Conservation (phyloP, 345 rosid species). For the Triadica sebifera region DNA sequence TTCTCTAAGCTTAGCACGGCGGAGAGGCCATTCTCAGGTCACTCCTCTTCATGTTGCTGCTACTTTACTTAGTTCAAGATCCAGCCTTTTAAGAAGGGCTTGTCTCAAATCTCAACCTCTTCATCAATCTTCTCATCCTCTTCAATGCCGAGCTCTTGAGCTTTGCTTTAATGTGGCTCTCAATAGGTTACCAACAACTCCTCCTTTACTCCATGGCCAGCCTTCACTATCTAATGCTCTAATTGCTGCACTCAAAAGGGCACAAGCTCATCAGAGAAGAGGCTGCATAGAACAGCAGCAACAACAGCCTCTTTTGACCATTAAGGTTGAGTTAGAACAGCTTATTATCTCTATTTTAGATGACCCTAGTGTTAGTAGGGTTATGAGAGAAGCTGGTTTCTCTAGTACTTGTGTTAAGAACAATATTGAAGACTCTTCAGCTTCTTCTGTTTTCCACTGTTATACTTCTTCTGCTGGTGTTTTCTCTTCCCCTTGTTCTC, state of each 20-base stretch:
- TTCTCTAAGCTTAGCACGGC: constrained; percentile 77
- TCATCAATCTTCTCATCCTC: constrained; percentile 39
- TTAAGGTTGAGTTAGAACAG: constrained; percentile 77
- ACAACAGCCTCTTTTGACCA: constrained; percentile 48
- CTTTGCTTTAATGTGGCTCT: constrained; percentile 60
- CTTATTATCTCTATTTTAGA: constrained; percentile 65
- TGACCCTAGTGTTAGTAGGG: constrained; percentile 87
- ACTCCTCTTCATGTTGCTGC: constrained; percentile 77
- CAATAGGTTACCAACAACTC: constrained; percentile 49
- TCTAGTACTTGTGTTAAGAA: constrained; percentile 73
- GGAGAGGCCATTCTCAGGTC: constrained; percentile 94
- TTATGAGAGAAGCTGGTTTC: constrained; percentile 93
- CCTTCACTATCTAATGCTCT: constrained; percentile 54
- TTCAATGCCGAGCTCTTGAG: constrained; percentile 57
- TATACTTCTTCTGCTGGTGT: constrained; percentile 61
- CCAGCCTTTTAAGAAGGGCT: constrained; percentile 46
- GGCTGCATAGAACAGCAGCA: constrained; percentile 52
- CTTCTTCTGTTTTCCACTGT: constrained; percentile 65
- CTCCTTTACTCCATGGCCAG: constrained; percentile 43
- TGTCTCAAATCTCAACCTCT: constrained; percentile 48
- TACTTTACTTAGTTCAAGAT: constrained; percentile 43
- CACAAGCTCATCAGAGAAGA: constrained; percentile 52
- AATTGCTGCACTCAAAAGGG: constrained; percentile 53
- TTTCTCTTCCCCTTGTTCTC: constrained; percentile 88
- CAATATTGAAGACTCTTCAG: constrained; percentile 65